Evolutionary conservation across 768 basidiomycete species (phyloP), one percentile per base, ranked within the genome.

Genomic region (Rhodosporidiobolus sp.): DNA sequence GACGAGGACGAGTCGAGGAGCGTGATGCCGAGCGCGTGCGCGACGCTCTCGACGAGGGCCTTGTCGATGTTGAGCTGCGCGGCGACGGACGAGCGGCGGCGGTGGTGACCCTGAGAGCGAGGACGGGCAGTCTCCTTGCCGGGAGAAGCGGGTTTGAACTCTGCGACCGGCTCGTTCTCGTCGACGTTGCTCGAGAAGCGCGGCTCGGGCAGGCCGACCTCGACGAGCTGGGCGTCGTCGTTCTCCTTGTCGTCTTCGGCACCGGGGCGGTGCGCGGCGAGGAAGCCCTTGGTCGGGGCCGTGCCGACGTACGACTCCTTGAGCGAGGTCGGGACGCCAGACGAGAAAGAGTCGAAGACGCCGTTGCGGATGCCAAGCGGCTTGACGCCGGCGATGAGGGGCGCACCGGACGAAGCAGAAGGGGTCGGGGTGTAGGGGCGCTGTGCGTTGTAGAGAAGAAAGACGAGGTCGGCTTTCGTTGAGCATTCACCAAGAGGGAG

Each of bases 1-100:
- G 11, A 7, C 26, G 11, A 49, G 2, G 26, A 52, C n/a, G 26
- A 28, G 14, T 43, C 58, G 58, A 54, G 63, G 38, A 70, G 69
- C 7, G 30, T 4, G 53, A 65, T 34, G 9, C 64, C 70, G 22
- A 71, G 64, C 28, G 65, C 70, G 4, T 17, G 24, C 2, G 70
- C 70, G n/a, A 71, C 59, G 26, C 58, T 46, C 17, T 35, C 57
- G 58, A 71, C 59, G 53, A 71, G 34, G 11, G 26, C 43, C 32
- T 26, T 20, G 46, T 65, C 70, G 54, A 71, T 49, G 53, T 61
- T 49, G n/a, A 71, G 64, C 32, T 53, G 45, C 30, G 58, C 64
- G 8, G 53, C 52, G 53, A 71, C 54, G 12, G 53, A 56, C 43
- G 58, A 61, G 53, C 58, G 64, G 38, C 70, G 70, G 32, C 70